These are phyloP conservation scores for Sporothrix curviconia DNA, from an alignment of 2,329 filamentous ascomycete species.

Conservation along the genomic window DNA sequence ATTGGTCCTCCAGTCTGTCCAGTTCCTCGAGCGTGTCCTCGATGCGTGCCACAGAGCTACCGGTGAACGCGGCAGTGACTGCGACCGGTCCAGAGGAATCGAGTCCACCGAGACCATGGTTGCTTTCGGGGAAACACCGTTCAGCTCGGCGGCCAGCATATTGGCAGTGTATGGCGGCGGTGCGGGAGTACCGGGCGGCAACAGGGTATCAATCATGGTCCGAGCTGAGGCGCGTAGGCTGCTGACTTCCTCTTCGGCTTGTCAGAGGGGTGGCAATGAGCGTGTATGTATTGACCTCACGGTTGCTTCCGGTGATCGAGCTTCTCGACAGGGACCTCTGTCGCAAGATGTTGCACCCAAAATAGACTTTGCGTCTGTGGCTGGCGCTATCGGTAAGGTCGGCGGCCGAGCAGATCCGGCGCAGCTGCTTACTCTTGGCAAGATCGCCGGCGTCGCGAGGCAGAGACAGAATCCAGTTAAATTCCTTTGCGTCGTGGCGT, in stretches of 20 bases:
- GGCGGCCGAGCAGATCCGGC: conserved; percentile 12
- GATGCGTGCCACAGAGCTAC: conserved; percentile 36
- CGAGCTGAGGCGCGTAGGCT: background rate
- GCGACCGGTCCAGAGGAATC: background rate
- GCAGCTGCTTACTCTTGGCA: conserved; percentile 2
- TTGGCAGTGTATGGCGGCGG: background rate
- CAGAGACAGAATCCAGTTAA: conserved; percentile 43
- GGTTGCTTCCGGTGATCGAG: conserved; percentile 20
- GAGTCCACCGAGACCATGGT: background rate
- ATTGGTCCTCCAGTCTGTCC: conserved; percentile 54
- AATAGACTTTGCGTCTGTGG: conserved; percentile 30
- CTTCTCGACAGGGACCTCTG: conserved; percentile 26
- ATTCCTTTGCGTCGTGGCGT: conserved; percentile 43
- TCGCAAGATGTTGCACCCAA: conserved; percentile 49
- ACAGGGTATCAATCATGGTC: conserved; percentile 16
- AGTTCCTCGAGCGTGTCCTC: conserved; percentile 59
- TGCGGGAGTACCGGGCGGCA: background rate
- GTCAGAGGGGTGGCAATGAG: conserved; percentile 42
- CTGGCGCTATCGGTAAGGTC: conserved; percentile 8
- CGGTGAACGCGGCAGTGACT: conserved; percentile 13
- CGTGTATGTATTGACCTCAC: conserved; percentile 35
- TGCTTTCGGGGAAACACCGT: conserved; percentile 7
- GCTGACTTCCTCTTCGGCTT: conserved; percentile 1
- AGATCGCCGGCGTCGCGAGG: conserved; percentile 20
- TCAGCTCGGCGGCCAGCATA: background rate